phyloP scores from a whole-genome alignment of 2,329 filamentous ascomycete genomes.

The Keithomyces neogunnii region DNA sequence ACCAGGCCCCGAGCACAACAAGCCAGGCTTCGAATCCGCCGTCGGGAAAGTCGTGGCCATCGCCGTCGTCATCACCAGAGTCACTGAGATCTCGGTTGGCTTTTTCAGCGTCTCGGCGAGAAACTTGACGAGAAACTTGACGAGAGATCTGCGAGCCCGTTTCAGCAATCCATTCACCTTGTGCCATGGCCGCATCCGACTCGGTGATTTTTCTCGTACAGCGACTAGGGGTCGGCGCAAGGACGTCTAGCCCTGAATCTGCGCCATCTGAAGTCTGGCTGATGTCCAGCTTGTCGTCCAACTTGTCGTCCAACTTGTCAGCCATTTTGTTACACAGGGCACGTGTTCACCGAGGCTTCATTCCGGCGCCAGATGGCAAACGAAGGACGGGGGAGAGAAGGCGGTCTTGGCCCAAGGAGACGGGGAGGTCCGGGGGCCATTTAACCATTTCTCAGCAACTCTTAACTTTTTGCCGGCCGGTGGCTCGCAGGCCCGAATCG shows the following conservation, averaged over 20 bases:
- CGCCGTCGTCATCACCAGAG: background rate
- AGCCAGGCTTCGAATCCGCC: conserved; percentile 24
- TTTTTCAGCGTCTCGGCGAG: background rate
- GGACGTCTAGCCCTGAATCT: conserved; percentile 2
- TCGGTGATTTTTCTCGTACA: conserved; percentile 5
- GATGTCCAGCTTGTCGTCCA: background rate
- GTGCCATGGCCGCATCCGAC: conserved; percentile 6
- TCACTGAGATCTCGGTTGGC: background rate
- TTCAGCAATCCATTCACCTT: conserved; percentile 6
- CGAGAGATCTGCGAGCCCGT: conserved; percentile 3
- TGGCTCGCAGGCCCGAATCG: background rate
- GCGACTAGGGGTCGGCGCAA: conserved; percentile 2
- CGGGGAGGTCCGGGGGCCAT: background rate
- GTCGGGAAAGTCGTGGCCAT: conserved; percentile 11
- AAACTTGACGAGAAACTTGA: conserved; percentile 4
- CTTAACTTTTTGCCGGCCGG: background rate
- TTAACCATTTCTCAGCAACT: background rate
- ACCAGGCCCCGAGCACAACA: conserved; percentile 26
- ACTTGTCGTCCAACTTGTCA: conserved; percentile 2
- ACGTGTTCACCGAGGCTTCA: background rate
- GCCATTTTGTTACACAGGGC: background rate
- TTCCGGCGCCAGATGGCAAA: background rate
- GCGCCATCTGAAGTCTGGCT: background rate
- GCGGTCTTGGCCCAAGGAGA: background rate
- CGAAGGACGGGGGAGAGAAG: background rate